These are phyloP conservation scores for Melastoma malabathricum DNA, from an alignment of 345 rosid species.

Conservation along the genomic window DNA sequence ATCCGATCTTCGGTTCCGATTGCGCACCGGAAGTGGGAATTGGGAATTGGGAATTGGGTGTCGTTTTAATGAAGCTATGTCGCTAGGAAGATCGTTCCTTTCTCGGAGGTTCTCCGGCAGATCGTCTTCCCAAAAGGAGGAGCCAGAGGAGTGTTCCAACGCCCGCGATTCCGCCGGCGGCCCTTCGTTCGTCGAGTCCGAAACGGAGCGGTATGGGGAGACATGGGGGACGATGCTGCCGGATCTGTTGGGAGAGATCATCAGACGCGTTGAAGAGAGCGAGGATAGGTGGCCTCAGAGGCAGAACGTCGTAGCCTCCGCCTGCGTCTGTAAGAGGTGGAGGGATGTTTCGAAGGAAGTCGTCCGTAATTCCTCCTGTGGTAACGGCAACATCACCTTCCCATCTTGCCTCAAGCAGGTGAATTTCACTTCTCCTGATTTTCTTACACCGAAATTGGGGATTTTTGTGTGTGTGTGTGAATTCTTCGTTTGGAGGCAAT, in stretches of 20 bases:
- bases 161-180: conserved; percentile 3
- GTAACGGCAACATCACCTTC: conserved; percentile 55
- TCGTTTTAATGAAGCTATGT: conserved; percentile 20
- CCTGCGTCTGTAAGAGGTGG: conserved; percentile 83
- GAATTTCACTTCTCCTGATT: background rate
- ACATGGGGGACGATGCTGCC: conserved; percentile 75
- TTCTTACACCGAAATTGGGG: background rate
- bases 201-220: conserved; percentile 13
- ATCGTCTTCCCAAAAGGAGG: conserved; percentile 22
- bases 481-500: background rate
- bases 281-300: conserved; percentile 73
- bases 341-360: conserved; percentile 54
- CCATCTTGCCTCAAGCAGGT: conserved; percentile 93
- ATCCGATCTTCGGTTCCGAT: background rate
- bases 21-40: background rate
- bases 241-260: conserved; percentile 66
- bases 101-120: conserved; percentile 42
- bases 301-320: conserved; percentile 51
- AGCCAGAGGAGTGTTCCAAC: background rate
- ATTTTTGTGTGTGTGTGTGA: background rate
- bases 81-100: conserved; percentile 39
- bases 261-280: conserved; percentile 60
- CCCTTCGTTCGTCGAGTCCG: background rate
- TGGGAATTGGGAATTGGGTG: background rate
- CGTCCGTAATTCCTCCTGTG: conserved; percentile 26